phyloP scores from a whole-genome alignment of 805 yeast species.

The Metschnikowia matae region DNA sequence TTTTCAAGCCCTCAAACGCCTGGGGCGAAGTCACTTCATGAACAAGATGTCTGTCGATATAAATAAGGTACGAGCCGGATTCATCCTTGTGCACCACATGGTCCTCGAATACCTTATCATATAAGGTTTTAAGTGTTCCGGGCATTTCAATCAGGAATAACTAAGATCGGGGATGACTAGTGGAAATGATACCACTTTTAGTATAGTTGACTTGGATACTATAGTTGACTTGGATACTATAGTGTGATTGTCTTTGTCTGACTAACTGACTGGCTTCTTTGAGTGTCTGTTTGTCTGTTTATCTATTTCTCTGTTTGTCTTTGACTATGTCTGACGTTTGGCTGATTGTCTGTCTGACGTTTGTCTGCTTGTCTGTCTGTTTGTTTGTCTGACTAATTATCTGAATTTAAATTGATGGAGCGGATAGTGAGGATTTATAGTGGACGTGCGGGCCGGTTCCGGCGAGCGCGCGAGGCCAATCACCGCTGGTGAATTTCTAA shows the following conservation, averaged over 20 bases:
- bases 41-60: slow-evolving; percentile 94
- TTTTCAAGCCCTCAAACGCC: slow-evolving; percentile 92
- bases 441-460: slow-evolving; percentile 15
- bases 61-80: slow-evolving; percentile 78
- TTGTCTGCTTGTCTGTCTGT: too few relatives aligned
- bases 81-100: slow-evolving; percentile 90
- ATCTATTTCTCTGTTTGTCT: too few relatives aligned
- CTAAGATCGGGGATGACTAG: too few relatives aligned
- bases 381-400: too few relatives aligned
- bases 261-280: too few relatives aligned
- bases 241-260: too few relatives aligned
- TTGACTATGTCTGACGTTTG: too few relatives aligned
- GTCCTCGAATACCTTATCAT: slow-evolving; percentile 94
- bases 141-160: background rate
- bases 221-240: too few relatives aligned
- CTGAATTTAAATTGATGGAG: background rate
- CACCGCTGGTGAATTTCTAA: slow-evolving; percentile 4
- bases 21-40: slow-evolving; percentile 99
- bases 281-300: too few relatives aligned
- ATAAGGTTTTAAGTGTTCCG: slow-evolving; percentile 51
- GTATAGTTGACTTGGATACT: too few relatives aligned
- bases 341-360: too few relatives aligned
- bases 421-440: background rate
- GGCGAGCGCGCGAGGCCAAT: slow-evolving; percentile 13
- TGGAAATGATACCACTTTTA: too few relatives aligned